Base-by-base conservation (phyloP, 2,329 filamentous ascomycete genomes). In the Alternaria ventricosa region DNA sequence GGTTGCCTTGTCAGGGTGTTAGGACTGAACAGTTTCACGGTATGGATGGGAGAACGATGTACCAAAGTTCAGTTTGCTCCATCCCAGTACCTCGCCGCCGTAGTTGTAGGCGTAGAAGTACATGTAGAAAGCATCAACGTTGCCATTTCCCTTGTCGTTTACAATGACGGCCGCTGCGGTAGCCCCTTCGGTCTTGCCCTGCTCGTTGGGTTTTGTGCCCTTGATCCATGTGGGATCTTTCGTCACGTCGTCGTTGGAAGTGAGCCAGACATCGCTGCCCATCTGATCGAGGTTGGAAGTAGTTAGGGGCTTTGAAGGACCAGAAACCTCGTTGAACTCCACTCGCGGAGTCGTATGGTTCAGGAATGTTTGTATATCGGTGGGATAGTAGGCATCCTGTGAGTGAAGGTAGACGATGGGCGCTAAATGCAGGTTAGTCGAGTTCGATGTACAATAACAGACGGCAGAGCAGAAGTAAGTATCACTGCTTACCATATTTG, bases 51-150 rank as follows among this genome's bases (percentile, higher is more conserved):
- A 15, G 20, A 27, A 18, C 11, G 27, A 56, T 56, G 23, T 65
- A 64, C 84, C 84, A 47, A 87, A 84, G 67, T 86, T 81, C 60
- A 84, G 68, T 3, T 64, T 45, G 3, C 63, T 66, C 47, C 70
- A 62, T 1, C 79, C 81, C 1, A 86, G 64, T 1, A 87, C 83
- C 2, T 76, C 81, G 28, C 87, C 85, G 15, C 87, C 87, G 68
- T 83, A 83, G 66, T 88, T 86, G 74, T 84, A 87, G 22, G 86
- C 83, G 70, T 87, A 88, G 69, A 89, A 89, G 71, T 88, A 89
- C 74, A 89, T 87, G 76, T 89, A 90, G 71, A 89, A 90, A 0
- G 84, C 87, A 78, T 90, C 87, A 3, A 89, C 77, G 5, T 79
- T 81, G 23, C 82, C 81, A 55, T 83, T 78, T 0, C 84, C 85